phyloP scores from a whole-genome alignment of 1,284 basidiomycete genomes.

The Mycosarcoma mackinlayi region DNA sequence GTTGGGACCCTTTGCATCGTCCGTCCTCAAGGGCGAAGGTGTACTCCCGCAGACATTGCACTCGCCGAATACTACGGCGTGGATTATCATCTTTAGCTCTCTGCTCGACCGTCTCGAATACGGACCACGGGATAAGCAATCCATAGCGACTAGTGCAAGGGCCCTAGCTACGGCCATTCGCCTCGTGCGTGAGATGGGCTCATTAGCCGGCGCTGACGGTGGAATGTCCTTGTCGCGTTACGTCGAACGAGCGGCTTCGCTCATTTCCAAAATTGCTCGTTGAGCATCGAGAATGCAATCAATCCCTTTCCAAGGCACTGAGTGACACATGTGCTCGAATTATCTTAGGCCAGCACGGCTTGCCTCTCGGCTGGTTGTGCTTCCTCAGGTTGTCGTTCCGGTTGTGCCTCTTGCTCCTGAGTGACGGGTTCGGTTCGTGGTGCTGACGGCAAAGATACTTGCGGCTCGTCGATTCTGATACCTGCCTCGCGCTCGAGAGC shows the following conservation, averaged over 20 bases:
- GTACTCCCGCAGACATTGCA: constrained; percentile 5
- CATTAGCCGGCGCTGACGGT: constrained; percentile 25
- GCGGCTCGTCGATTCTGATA: constrained; percentile 18
- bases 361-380: constrained; percentile 25
- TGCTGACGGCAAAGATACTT: constrained; percentile 32
- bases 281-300: constrained; percentile 3
- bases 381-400: constrained; percentile 13
- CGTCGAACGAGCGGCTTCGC: constrained; percentile 29
- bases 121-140: constrained; percentile 16
- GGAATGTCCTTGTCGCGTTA: constrained; percentile 29
- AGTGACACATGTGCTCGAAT: not conserved
- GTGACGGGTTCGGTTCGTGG: constrained; percentile 41
- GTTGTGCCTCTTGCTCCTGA: constrained; percentile 14
- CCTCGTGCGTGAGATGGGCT: constrained; percentile 36
- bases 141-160: constrained; percentile 6
- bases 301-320: not conserved
- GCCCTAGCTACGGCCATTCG: constrained; percentile 21
- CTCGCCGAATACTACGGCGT: constrained; percentile 16
- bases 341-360: constrained; percentile 24
- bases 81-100: constrained; percentile 38
- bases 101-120: constrained; percentile 33
- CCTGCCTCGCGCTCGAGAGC: constrained; percentile 49
- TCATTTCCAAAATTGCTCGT: constrained; percentile 7
- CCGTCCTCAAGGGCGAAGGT: constrained; percentile 7
- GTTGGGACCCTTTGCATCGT: constrained; percentile 24